Percentiles rank a stretch among this genome's conserved stretches.
Evolutionary conservation across 495 filamentous ascomycete genomes (phyloP).

Genomic region (Tuber magnatum): DNA sequence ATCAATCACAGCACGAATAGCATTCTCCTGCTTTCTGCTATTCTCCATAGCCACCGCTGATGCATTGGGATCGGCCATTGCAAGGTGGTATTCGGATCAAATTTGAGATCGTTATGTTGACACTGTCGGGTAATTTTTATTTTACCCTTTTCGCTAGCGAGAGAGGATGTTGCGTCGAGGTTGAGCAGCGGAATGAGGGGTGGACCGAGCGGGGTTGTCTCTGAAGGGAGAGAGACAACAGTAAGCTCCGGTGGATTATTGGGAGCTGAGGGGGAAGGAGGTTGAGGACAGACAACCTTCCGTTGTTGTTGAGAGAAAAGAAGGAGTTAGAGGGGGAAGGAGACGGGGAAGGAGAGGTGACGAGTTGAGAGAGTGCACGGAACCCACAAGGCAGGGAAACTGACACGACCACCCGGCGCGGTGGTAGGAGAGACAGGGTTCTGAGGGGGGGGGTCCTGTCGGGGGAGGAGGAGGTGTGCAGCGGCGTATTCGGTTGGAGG

Average conservation of each 20-base stretch:
- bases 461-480: background rate
- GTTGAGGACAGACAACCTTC: constrained; percentile 7
- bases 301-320: background rate
- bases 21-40: constrained; percentile 54
- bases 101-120: background rate
- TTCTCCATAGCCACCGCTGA: constrained; percentile 36
- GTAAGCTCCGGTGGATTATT: constrained; percentile 9
- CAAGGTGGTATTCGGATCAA: constrained; percentile 5
- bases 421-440: constrained; percentile 11
- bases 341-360: constrained; percentile 5
- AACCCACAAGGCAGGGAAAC: background rate
- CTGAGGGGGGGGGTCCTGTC: constrained; percentile 7
- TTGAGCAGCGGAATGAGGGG: constrained; percentile 19
- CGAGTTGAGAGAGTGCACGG: background rate
- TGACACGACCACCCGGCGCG: background rate
- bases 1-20: constrained; percentile 72
- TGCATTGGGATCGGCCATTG: constrained; percentile 38
- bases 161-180: constrained; percentile 5
- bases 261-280: background rate
- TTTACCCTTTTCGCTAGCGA: background rate
- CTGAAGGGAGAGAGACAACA: background rate
- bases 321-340: constrained; percentile 6
- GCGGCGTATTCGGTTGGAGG: constrained; percentile 6
- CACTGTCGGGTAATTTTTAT: background rate
- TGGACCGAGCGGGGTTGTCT: constrained; percentile 36